Evolutionary conservation across 805 yeast genomes (phyloP).

Genomic region (Blastobotrys terrestris): DNA sequence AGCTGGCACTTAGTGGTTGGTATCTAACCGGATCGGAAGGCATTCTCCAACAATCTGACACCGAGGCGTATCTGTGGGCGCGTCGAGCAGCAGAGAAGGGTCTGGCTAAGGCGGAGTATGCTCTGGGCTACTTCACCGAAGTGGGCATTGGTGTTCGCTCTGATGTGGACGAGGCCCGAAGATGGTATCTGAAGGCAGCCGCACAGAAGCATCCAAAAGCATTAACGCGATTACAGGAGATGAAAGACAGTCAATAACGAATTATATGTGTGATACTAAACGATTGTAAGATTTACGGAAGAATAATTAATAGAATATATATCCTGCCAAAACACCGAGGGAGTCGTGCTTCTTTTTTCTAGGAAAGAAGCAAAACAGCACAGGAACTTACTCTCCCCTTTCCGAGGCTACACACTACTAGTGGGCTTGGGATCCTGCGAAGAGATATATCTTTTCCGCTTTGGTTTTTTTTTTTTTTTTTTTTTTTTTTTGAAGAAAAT

Average conservation of each 20-base stretch:
- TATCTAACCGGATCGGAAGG: slow-evolving; percentile 66
- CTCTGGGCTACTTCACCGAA: slow-evolving; percentile 64
- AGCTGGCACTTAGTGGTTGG: slow-evolving; percentile 74
- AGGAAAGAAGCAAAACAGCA: not conserved
- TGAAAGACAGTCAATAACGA: not conserved
- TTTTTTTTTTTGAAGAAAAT: too few relatives aligned
- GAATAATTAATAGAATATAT: not conserved
- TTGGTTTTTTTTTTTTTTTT: too few relatives aligned
- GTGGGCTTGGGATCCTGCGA: too few relatives aligned
- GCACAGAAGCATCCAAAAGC: slow-evolving; percentile 59
- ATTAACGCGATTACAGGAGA: slow-evolving; percentile 31
- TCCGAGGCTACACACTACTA: too few relatives aligned
- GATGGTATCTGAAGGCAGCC: slow-evolving; percentile 58
- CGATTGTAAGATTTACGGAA: not conserved
- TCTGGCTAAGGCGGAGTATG: slow-evolving; percentile 62
- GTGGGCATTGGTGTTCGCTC: slow-evolving; percentile 59
- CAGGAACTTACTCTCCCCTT: too few relatives aligned
- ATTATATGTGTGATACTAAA: not conserved
- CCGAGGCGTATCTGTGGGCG: slow-evolving; percentile 74
- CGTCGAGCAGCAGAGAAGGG: slow-evolving; percentile 63
- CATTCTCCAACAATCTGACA: slow-evolving; percentile 50
- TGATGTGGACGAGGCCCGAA: slow-evolving; percentile 43
- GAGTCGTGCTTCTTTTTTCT: not conserved
- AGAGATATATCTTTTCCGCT: too few relatives aligned
- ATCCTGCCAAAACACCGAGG: not conserved